Conservation (phyloP, 2,329 filamentous ascomycete species). For the Scedosporium aurantiacum region DNA sequence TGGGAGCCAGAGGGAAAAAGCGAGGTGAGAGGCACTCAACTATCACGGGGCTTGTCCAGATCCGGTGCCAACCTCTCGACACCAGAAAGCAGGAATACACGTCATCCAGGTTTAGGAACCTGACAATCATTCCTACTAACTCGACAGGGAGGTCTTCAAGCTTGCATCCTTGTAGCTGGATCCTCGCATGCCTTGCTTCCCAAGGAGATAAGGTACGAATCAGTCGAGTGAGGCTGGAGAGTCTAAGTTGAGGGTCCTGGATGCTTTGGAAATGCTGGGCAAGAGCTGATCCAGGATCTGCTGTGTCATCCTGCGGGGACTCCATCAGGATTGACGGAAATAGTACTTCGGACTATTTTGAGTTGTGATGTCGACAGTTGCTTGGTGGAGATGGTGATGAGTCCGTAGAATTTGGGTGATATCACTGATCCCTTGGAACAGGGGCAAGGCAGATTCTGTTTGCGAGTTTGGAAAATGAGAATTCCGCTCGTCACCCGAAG, state of each 20-base stretch:
- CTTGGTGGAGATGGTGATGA: too few species aligned
- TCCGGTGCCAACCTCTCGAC: constrained; percentile 14
- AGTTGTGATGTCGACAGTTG: too few species aligned
- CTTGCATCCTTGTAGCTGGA: constrained; percentile 9
- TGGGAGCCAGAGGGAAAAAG: not conserved
- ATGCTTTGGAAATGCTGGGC: not conserved
- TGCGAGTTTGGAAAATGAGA: too few species aligned
- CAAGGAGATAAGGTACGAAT: constrained; percentile 15
- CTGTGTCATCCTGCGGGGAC: not conserved
- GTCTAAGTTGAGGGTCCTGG: constrained; percentile 1
- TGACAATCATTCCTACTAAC: constrained; percentile 15
- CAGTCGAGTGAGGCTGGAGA: constrained; percentile 14
- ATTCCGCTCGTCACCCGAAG: too few species aligned
- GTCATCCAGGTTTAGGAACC: constrained; percentile 15
- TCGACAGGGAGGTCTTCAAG: constrained; percentile 16
- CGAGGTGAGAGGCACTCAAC: not conserved
- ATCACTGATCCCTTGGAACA: too few species aligned
- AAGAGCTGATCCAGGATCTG: not conserved
- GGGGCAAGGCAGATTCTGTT: too few species aligned
- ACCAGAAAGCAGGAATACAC: constrained; percentile 16
- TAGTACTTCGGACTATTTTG: too few species aligned
- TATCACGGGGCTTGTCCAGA: constrained; percentile 12
- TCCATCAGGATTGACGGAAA: not conserved
- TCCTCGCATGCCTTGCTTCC: constrained; percentile 18
- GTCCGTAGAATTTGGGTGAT: too few species aligned